Conservation (phyloP, 805 yeast genomes). For the Saccharomycopsis capsularis region DNA sequence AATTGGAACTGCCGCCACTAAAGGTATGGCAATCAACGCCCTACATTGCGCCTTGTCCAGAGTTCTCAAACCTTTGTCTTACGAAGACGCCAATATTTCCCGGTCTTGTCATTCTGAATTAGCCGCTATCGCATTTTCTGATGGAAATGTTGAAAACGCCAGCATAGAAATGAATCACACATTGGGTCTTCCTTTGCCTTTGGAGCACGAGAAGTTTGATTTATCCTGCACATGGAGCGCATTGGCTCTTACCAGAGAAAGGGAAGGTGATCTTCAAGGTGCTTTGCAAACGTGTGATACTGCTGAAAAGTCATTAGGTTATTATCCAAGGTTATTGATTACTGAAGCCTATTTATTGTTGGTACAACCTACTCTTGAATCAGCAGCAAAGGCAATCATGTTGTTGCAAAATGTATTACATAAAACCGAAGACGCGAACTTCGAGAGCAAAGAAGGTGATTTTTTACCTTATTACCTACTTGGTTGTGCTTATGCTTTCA, state of each 20-base stretch:
- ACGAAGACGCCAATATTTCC: conserved; percentile 39
- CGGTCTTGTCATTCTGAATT: conserved; percentile 49
- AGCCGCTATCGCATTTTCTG: conserved; percentile 47
- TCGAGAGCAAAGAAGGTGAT: conserved; percentile 34
- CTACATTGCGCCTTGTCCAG: conserved; percentile 39
- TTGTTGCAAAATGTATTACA: conserved; percentile 31
- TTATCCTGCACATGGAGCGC: conserved; percentile 48
- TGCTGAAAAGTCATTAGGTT: conserved; percentile 40
- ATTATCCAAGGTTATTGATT: conserved; percentile 37
- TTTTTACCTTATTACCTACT: conserved; percentile 51
- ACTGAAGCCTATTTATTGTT: conserved; percentile 46
- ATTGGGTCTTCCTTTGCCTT: conserved; percentile 43
- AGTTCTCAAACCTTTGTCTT: conserved; percentile 2
- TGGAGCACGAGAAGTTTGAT: conserved; percentile 38
- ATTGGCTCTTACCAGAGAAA: conserved; percentile 43
- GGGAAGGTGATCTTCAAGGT: conserved; percentile 42
- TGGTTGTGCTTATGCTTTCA: conserved; percentile 44
- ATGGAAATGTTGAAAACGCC: conserved; percentile 44
- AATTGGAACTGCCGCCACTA: conserved; percentile 25
- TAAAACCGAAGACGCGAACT: conserved; percentile 21
- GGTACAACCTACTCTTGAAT: conserved; percentile 27
- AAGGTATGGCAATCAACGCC: conserved; percentile 41
- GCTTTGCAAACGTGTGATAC: conserved; percentile 45
- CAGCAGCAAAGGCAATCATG: conserved; percentile 33
- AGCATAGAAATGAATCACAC: conserved; percentile 44